Percentiles rank a stretch among this genome's conserved stretches.
Conservation (phyloP, 371 early-diverging fungal species). For the Circinella minor region DNA sequence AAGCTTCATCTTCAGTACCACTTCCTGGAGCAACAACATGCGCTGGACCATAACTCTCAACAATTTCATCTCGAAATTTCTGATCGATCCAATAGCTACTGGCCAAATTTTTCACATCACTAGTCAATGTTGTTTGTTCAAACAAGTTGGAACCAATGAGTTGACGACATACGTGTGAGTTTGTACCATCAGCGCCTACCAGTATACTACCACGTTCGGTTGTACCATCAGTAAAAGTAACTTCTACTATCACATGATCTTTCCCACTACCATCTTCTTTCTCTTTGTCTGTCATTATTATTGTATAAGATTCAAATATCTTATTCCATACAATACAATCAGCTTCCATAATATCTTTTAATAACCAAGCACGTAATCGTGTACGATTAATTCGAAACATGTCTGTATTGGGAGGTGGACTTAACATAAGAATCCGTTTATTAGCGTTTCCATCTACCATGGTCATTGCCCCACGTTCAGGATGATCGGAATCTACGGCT, state of each 20-base stretch:
- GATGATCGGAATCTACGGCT: slow-evolving; percentile 22
- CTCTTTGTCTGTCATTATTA: background rate
- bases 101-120: slow-evolving; percentile 14
- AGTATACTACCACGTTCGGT: slow-evolving; percentile 21
- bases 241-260: too few species aligned
- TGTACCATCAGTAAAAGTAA: too few species aligned
- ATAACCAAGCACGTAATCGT: slow-evolving; percentile 27
- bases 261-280: slow-evolving; percentile 18
- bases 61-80: background rate
- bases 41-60: background rate
- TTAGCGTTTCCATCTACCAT: slow-evolving; percentile 17
- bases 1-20: background rate
- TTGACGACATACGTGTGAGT: slow-evolving; percentile 25
- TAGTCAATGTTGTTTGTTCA: slow-evolving; percentile 9
- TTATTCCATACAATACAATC: slow-evolving; percentile 26
- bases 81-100: background rate
- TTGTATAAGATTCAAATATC: slow-evolving; percentile 14
- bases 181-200: slow-evolving; percentile 34
- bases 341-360: slow-evolving; percentile 16
- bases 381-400: slow-evolving; percentile 27
- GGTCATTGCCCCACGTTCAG: slow-evolving; percentile 11
- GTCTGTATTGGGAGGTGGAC: background rate
- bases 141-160: slow-evolving; percentile 19
- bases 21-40: slow-evolving; percentile 3
- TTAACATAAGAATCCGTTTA: background rate